Percentiles rank a stretch among this genome's conserved stretches.
Conservation (phyloP, 257 asterid genomes). For the Thymus quinquecostatus region DNA sequence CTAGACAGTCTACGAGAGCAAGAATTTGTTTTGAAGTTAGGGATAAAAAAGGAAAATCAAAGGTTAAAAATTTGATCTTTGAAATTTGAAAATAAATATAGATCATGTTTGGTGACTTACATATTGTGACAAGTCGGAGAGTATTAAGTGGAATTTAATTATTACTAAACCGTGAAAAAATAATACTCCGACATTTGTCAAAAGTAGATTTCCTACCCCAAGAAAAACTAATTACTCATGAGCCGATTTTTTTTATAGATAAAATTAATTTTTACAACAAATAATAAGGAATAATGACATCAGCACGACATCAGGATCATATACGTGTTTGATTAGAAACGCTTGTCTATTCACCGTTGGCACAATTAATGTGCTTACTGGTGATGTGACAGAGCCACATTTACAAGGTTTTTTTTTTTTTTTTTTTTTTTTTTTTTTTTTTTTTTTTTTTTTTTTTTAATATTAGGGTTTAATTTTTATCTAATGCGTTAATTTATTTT, state of each 20-base stretch:
- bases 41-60: neutral
- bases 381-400: too few relatives aligned
- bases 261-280: neutral
- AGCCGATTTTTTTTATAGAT: neutral
- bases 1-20: too few relatives aligned
- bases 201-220: slow-evolving; percentile 23
- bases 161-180: neutral
- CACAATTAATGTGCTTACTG: too few relatives aligned
- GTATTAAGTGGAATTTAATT: neutral
- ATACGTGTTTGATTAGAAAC: neutral
- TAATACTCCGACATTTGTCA: neutral
- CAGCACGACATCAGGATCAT: slow-evolving; percentile 7
- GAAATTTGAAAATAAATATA: neutral
- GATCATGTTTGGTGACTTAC: slow-evolving; percentile 11
- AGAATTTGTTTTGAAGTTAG: too few relatives aligned
- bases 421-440: too few relatives aligned
- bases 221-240: neutral
- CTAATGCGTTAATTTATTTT: too few relatives aligned
- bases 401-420: too few relatives aligned
- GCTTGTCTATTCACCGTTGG: too few relatives aligned
- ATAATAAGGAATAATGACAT: neutral
- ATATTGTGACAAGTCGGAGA: neutral
- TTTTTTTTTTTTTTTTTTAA: too few relatives aligned
- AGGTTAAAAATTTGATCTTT: neutral
- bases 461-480: too few relatives aligned